These are phyloP conservation scores for Hypoxylon perforatum DNA, from an alignment of 495 filamentous ascomycete species.

Conservation along the genomic window DNA sequence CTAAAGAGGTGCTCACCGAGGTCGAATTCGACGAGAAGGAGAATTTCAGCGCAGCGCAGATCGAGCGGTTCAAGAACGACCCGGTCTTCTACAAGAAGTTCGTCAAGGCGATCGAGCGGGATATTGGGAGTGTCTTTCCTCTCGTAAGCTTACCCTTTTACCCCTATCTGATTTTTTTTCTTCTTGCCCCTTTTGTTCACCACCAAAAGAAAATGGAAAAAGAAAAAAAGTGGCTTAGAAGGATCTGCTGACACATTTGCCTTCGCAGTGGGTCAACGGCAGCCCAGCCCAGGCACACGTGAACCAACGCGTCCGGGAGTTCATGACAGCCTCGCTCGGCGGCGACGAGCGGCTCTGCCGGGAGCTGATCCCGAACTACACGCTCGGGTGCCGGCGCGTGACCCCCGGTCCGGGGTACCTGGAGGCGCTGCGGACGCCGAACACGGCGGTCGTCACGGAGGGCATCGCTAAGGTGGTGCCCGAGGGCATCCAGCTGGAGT, in stretches of 20 bases:
- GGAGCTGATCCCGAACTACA: slow-evolving; percentile 71
- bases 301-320: slow-evolving; percentile 38
- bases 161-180: too few relatives aligned
- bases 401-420: slow-evolving; percentile 78
- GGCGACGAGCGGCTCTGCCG: slow-evolving; percentile 52
- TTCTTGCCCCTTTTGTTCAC: too few relatives aligned
- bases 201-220: background rate
- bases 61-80: slow-evolving; percentile 57
- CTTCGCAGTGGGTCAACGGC: slow-evolving; percentile 48
- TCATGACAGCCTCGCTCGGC: slow-evolving; percentile 44
- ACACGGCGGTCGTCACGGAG: slow-evolving; percentile 68
- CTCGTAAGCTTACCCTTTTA: slow-evolving; percentile 35
- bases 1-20: slow-evolving; percentile 37
- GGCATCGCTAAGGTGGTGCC: slow-evolving; percentile 66
- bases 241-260: slow-evolving; percentile 33
- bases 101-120: slow-evolving; percentile 41
- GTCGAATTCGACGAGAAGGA: slow-evolving; percentile 49
- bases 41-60: slow-evolving; percentile 53
- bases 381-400: slow-evolving; percentile 72
- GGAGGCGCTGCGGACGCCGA: slow-evolving; percentile 68
- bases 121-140: slow-evolving; percentile 41
- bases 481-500: slow-evolving; percentile 68
- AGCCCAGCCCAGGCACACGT: slow-evolving; percentile 44
- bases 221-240: background rate
- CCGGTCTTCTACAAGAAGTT: slow-evolving; percentile 42